Evolutionary conservation across 768 basidiomycete genomes (phyloP), one percentile per base, ranked within the genome.

Genomic region (Crucibulum laeve): DNA sequence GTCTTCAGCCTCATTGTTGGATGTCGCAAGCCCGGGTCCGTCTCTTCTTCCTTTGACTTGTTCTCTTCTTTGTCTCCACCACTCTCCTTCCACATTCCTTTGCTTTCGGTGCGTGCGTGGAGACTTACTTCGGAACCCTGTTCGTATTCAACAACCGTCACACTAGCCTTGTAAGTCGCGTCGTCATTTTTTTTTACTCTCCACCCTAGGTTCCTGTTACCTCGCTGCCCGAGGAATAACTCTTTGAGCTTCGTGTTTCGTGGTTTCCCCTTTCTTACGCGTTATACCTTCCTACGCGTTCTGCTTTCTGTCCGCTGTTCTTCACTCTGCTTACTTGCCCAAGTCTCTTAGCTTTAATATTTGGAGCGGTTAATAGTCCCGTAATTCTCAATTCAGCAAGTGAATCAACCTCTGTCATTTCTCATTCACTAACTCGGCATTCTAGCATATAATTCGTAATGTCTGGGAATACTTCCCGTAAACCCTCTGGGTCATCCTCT

Each of bases 401-500:
- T n/a, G n/a, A n/a, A n/a, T n/a, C n/a, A n/a, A n/a, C n/a, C n/a
- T n/a, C n/a, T n/a, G n/a, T n/a, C n/a, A n/a, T n/a, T n/a, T n/a
- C n/a, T n/a, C n/a, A n/a, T n/a, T n/a, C n/a, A n/a, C n/a, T n/a
- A n/a, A n/a, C n/a, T n/a, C n/a, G n/a, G n/a, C n/a, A n/a, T n/a
- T 42, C 22, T 43, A 55, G 54, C 49, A 40, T 47, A 50, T 55
- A 55, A 51, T 55, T 43, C 35, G 17, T 32, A 28, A 68, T 71
- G 64, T 65, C 67, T 52, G 68, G 64, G 36, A 65, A 71, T 52
- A 68, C 74, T 34, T 73, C 82, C 18, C 77, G 81, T 55, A 84
- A 85, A 55, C 79, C 82, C 32, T 84, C 85, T 25, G 77, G 75
- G 43, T 82, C 84, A 21, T 82, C 84, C n/a, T 74, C 76, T 14